A percentile compares a stretch with the other conserved stretches of the same genome.
Evolutionary conservation across 108 stramenopile species (phyloP).

Genomic region (Cylindrotheca closterium): DNA sequence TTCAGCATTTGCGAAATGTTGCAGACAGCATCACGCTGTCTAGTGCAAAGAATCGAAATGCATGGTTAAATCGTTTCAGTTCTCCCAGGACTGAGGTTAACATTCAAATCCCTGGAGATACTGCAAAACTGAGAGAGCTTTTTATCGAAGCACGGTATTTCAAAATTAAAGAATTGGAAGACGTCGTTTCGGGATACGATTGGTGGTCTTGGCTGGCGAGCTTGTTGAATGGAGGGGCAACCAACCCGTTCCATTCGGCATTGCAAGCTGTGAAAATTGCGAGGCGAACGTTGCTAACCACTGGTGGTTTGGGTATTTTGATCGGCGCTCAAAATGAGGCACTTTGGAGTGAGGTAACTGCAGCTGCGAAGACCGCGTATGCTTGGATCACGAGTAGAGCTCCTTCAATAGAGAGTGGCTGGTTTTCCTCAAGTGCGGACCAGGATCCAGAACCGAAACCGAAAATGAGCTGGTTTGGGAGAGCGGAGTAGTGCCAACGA

Average conservation of each 20-base stretch:
- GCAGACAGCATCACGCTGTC: slow-evolving; percentile 23
- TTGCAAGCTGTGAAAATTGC: slow-evolving; percentile 7
- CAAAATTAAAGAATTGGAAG: slow-evolving; percentile 44
- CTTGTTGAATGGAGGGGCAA: slow-evolving; percentile 23
- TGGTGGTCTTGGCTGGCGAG: slow-evolving; percentile 15
- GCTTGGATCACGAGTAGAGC: not conserved
- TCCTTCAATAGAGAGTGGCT: not conserved
- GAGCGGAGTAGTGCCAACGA: too few species aligned
- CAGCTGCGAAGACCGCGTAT: not conserved
- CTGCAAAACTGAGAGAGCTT: slow-evolving; percentile 35
- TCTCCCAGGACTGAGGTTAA: slow-evolving; percentile 9
- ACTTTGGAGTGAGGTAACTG: slow-evolving; percentile 7
- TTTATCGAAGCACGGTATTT: slow-evolving; percentile 55
- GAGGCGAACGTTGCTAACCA: slow-evolving; percentile 14
- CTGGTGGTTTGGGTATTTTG: slow-evolving; percentile 14
- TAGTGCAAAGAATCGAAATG: not conserved
- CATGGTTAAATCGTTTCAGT: not conserved
- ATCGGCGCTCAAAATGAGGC: slow-evolving; percentile 22
- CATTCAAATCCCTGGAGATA: slow-evolving; percentile 46
- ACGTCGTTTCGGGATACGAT: slow-evolving; percentile 24
- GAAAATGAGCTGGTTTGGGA: not conserved
- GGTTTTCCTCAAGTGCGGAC: too few species aligned
- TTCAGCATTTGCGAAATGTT: slow-evolving; percentile 49
- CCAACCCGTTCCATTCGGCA: slow-evolving; percentile 29
- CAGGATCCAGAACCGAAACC: not conserved